phyloP scores from a whole-genome alignment of 345 rosid species.

The Salix arbutifolia region DNA sequence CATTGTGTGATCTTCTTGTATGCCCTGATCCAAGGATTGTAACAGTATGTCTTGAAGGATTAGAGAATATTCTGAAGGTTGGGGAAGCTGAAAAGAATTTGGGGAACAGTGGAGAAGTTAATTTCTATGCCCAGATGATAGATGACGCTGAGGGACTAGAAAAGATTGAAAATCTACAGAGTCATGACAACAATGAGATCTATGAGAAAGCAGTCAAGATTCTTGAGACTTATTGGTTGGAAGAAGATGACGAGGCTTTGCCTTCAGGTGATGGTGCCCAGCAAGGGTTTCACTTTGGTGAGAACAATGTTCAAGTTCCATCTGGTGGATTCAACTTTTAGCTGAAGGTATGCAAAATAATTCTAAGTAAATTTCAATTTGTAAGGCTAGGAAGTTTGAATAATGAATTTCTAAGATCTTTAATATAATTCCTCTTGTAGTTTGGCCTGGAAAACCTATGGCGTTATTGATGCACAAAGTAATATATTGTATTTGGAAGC shows the following conservation, averaged over 20 bases:
- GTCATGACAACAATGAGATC: conserved; percentile 24
- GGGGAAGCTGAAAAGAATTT: conserved; percentile 22
- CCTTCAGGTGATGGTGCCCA: conserved; percentile 18
- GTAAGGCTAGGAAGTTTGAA: background rate
- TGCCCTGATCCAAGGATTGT: conserved; percentile 34
- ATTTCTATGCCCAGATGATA: conserved; percentile 17
- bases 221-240: conserved; percentile 23
- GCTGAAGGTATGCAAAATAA: conserved; percentile 10
- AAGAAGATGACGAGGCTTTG: conserved; percentile 20
- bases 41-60: conserved; percentile 28
- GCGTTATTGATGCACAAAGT: background rate
- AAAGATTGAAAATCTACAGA: conserved; percentile 22
- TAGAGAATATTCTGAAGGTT: conserved; percentile 24
- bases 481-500: background rate
- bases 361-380: background rate
- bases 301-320: conserved; percentile 10
- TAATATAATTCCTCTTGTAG: background rate
- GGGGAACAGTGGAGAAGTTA: conserved; percentile 16
- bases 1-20: conserved; percentile 29
- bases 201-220: conserved; percentile 26
- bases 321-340: conserved; percentile 25
- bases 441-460: background rate
- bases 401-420: background rate
- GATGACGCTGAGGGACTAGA: conserved; percentile 21
- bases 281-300: conserved; percentile 13